Evolutionary conservation across 331 rosid species (phyloP), one percentile per base, ranked within the genome.

Genomic region (Saraca asoca): DNA sequence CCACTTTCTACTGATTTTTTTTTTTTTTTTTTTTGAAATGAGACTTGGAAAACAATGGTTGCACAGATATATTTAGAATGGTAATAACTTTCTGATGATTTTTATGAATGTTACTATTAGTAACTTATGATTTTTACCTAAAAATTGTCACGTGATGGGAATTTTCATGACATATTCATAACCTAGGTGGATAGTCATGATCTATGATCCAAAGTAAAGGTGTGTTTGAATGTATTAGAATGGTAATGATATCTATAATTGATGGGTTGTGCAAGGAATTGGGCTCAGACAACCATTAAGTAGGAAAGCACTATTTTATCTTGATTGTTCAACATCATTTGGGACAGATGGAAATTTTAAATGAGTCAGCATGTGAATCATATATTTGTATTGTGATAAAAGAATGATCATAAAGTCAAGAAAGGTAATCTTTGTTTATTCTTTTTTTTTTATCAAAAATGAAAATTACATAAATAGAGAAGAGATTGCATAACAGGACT

Each of bases 21-120:
- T 29, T 61, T 68, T 78, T 12, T 34, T 68, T 17, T 29, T 61
- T 76, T 64, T 72, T 43, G 38, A 50, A 12, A 37, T 62, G 50
- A 24, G 65, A 76, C 56, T 50, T 41, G 56, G 66, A 16, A 11
- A 50, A 64, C 49, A 33, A 64, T 44, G 13, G 20, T 31, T 5
- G 41, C 16, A 37, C n/a, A 14, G 33, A 45, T 52, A 18, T 41
- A 51, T 58, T 51, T 16, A 42, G 71, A 46, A 37, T 50, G 29
- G 9, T 14, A 11, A 42, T 24, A 24, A 24, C 31, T 24, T 24
- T 24, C 2, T 1, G 31, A 3, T 24, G 31, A 24, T 24, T 24
- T 24, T 24, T 24, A 24, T 24, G 31, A 3, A 24, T 24, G 31
- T 24, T 1, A 24, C 31, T 24, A 3, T 24, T 3, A 24, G 3